These are phyloP conservation scores for Trichosporon ovoides DNA, from an alignment of 1,284 basidiomycete species.

Conservation along the genomic window DNA sequence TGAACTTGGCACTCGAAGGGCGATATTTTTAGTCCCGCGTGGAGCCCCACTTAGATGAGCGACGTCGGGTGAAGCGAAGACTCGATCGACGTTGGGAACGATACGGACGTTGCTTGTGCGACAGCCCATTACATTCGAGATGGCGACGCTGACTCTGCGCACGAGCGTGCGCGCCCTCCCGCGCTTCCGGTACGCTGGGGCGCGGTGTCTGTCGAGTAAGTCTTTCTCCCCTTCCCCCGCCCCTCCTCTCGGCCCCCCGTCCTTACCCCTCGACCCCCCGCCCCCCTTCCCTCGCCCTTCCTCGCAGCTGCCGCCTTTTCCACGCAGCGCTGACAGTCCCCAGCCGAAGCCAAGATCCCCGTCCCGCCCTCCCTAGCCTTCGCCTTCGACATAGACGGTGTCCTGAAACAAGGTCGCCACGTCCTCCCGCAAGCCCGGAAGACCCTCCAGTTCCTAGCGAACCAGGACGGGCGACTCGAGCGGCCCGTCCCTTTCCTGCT, in stretches of 20 bases:
- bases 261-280: no score
- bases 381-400: slow-evolving; percentile 69
- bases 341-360: no score
- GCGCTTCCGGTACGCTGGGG: not conserved
- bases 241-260: not conserved
- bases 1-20: not conserved
- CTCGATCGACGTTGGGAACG: not conserved
- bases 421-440: slow-evolving; percentile 70
- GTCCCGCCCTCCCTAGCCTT: slow-evolving; percentile 47
- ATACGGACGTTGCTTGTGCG: no score
- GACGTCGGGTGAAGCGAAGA: not conserved
- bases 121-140: not conserved
- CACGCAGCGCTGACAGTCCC: no score
- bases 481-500: slow-evolving; percentile 80
- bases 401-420: slow-evolving; percentile 70
- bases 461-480: slow-evolving; percentile 57
- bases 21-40: slow-evolving; percentile 8
- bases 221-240: not conserved
- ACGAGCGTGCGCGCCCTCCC: not conserved
- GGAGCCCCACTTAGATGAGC: not conserved
- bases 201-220: not conserved
- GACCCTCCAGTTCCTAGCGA: slow-evolving; percentile 69
- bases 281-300: no score
- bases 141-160: slow-evolving; percentile 1
- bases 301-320: no score